These are phyloP conservation scores for Phytophthora quininea DNA, from an alignment of 352 stramenopile genomes.

Conservation along the genomic window DNA sequence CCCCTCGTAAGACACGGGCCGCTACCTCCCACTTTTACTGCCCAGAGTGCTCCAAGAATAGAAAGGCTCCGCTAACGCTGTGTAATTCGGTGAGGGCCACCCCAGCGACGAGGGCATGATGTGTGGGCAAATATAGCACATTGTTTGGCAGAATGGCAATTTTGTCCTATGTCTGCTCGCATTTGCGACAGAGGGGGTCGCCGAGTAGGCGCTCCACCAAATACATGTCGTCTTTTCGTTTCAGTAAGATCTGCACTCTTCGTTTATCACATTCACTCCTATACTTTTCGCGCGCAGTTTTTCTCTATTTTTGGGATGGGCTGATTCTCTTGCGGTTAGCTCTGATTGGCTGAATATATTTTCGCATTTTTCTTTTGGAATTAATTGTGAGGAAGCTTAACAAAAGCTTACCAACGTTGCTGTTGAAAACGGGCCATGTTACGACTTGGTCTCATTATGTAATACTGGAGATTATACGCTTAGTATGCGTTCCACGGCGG, in stretches of 20 bases:
- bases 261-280: background rate
- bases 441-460: background rate
- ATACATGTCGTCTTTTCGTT: background rate
- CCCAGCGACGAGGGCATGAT: conserved; percentile 5
- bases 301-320: background rate
- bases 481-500: conserved; percentile 1
- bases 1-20: background rate
- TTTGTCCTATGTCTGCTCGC: background rate
- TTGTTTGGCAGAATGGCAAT: background rate
- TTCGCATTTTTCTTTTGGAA: background rate
- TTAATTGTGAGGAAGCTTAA: conserved; percentile 1
- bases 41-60: conserved; percentile 1
- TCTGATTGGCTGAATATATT: background rate
- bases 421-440: background rate
- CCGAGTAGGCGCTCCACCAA: background rate
- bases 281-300: background rate
- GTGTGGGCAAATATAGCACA: conserved; percentile 1
- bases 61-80: background rate
- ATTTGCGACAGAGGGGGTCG: background rate
- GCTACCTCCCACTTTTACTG: conserved; percentile 2
- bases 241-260: background rate
- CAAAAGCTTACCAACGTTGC: background rate
- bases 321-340: background rate
- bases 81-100: background rate
- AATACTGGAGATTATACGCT: background rate